Percentiles rank a stretch among this genome's conserved stretches.
These are phyloP conservation scores for Arabis hirsuta DNA, from an alignment of 345 rosid species.

Conservation along the genomic window DNA sequence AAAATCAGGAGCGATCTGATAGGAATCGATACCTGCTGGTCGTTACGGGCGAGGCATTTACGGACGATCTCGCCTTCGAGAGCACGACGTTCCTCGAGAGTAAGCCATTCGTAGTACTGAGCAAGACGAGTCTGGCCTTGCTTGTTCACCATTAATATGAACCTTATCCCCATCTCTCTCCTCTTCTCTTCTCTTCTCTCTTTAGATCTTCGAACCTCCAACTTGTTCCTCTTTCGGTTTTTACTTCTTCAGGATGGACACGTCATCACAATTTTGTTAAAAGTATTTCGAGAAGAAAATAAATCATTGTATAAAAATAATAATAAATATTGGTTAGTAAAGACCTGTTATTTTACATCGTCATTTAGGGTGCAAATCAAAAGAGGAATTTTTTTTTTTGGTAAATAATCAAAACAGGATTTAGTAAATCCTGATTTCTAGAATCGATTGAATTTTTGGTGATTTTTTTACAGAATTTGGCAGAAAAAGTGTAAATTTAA, in stretches of 20 bases:
- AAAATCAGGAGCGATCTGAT: constrained; percentile 23
- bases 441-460: too few relatives aligned
- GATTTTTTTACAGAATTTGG: too few relatives aligned
- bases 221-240: neutral
- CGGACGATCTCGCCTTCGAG: constrained; percentile 99
- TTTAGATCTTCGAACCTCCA: neutral
- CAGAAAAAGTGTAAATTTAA: too few relatives aligned
- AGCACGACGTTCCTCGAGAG: constrained; percentile 96
- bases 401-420: too few relatives aligned
- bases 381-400: too few relatives aligned
- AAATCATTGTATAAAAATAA: too few relatives aligned
- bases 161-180: constrained; percentile 85
- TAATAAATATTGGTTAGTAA: too few relatives aligned
- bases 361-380: too few relatives aligned
- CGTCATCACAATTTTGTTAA: constrained; percentile 12
- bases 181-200: constrained; percentile 16
- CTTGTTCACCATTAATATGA: constrained; percentile 98
- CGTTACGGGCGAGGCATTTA: constrained; percentile 97
- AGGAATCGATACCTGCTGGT: constrained; percentile 67
- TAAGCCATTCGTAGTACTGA: constrained; percentile 98
- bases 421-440: too few relatives aligned
- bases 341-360: too few relatives aligned
- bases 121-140: constrained; percentile 99
- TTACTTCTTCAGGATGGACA: neutral
- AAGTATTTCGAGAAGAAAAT: neutral